Base-by-base conservation (phyloP, 352 stramenopile species). In the Globisporangium spiculum region DNA sequence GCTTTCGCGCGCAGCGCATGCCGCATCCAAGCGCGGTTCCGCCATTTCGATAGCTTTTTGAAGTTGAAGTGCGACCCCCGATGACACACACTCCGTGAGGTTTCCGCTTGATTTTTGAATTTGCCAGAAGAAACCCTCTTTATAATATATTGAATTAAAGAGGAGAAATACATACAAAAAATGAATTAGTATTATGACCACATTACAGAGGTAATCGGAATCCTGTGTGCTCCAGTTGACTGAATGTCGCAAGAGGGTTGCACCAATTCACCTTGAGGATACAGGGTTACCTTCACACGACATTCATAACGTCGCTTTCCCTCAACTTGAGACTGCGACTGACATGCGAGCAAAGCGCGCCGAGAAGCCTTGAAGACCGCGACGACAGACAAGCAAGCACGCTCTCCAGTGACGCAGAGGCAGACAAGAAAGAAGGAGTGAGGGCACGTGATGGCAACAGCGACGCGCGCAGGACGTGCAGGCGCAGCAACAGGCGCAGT, bases 31-130 rank as follows among this genome's bases (percentile, higher is more conserved):
- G 20, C 54, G 54, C 27, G 27, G 12, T 14, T 60, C 55, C 30
- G 30, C 30, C 55, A 60, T 60, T 20, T 60, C 18, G 27, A 44
- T 7, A 3, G 24, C 5, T 59, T 24, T 12, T 10, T 30, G 52
- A 60, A 60, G 55, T 44, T 60, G 55, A 60, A 60, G 55, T 60
- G 55, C 55, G 41, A 46, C 54, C 16, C 12, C 27, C 27, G 26
- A 46, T 14, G 36, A 18, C 36, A 44, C 16, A 44, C 36, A 44
- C 36, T 44, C 36, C 36, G 36, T 44, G 36, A 12, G 10, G 4
- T 14, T 16, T 44, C 36, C 36, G 16, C 36, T 18, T 44, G 36
- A 44, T 18, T 44, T 44, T 18, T 44, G 36, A 18, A 44, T 18
- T 44, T 14, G 36, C 12, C 12, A 44, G 12, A 1, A 20, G 1